Percentiles rank a stretch among this genome's conserved stretches.
phyloP scores from a whole-genome alignment of 2,329 filamentous ascomycete genomes.

The Sporothrix humicola region DNA sequence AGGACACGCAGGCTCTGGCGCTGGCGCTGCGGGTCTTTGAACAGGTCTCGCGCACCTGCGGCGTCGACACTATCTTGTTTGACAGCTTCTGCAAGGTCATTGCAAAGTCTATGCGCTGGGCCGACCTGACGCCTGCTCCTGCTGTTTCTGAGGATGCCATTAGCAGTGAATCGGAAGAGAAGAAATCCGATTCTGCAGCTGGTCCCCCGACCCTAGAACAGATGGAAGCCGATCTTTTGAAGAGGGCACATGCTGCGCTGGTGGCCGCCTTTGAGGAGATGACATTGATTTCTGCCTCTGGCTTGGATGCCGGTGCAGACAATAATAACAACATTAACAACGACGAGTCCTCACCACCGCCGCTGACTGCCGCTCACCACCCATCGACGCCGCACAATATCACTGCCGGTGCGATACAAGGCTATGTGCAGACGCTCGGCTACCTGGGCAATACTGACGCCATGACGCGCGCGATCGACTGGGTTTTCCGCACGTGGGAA shows the following conservation, averaged over 20 bases:
- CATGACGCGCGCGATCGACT: conserved; percentile 62
- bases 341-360: neutral
- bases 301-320: neutral
- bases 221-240: conserved; percentile 28
- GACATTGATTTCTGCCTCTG: conserved; percentile 36
- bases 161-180: neutral
- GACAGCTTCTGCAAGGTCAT: conserved; percentile 44
- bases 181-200: neutral
- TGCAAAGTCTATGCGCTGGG: conserved; percentile 35
- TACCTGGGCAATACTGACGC: conserved; percentile 63
- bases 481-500: conserved; percentile 60
- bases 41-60: conserved; percentile 42
- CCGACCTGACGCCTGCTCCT: neutral
- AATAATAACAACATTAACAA: neutral
- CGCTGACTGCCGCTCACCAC: neutral
- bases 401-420: conserved; percentile 56
- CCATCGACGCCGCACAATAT: conserved; percentile 50
- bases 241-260: conserved; percentile 35
- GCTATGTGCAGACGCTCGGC: conserved; percentile 68
- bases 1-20: conserved; percentile 43
- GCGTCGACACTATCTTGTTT: conserved; percentile 47
- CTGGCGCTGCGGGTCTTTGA: conserved; percentile 45
- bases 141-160: neutral
- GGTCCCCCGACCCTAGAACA: neutral
- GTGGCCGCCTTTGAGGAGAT: conserved; percentile 40